These are phyloP conservation scores for Epichloe festucae DNA, from an alignment of 2,329 filamentous ascomycete species.

Conservation along the genomic window DNA sequence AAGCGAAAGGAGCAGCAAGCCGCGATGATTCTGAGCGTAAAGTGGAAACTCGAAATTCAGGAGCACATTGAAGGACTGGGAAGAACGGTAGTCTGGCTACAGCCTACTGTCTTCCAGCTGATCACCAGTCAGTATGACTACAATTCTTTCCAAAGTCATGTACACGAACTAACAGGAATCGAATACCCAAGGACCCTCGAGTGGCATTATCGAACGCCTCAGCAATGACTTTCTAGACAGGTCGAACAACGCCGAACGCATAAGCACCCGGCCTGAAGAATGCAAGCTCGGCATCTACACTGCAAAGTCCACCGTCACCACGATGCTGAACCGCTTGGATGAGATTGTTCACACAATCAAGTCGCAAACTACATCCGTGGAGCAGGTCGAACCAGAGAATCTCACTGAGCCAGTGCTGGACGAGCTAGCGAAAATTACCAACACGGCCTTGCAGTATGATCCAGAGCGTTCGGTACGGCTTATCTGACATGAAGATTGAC, in stretches of 20 bases:
- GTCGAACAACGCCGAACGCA: conserved; percentile 16
- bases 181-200: conserved; percentile 8
- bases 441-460: conserved; percentile 15
- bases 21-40: conserved; percentile 31
- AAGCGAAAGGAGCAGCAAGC: conserved; percentile 28
- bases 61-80: conserved; percentile 32
- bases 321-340: conserved; percentile 25
- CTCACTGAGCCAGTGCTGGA: conserved; percentile 13
- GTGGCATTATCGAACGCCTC: conserved; percentile 15
- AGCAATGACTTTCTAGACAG: conserved; percentile 18
- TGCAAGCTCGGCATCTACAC: conserved; percentile 18
- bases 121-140: conserved; percentile 28
- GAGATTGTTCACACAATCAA: conserved; percentile 15
- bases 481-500: not conserved
- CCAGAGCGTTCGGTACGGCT: conserved; percentile 11
- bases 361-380: conserved; percentile 15
- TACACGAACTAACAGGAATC: not conserved
- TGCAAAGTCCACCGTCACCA: conserved; percentile 16
- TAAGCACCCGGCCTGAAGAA: conserved; percentile 11
- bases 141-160: not conserved
- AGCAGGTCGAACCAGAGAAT: conserved; percentile 8
- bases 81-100: conserved; percentile 24
- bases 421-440: conserved; percentile 21
- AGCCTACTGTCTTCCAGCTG: conserved; percentile 28
- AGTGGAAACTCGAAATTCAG: conserved; percentile 36